Conservation (phyloP, 225 moss, liverwort and hornwort genomes). For the Polytrichum commune region DNA sequence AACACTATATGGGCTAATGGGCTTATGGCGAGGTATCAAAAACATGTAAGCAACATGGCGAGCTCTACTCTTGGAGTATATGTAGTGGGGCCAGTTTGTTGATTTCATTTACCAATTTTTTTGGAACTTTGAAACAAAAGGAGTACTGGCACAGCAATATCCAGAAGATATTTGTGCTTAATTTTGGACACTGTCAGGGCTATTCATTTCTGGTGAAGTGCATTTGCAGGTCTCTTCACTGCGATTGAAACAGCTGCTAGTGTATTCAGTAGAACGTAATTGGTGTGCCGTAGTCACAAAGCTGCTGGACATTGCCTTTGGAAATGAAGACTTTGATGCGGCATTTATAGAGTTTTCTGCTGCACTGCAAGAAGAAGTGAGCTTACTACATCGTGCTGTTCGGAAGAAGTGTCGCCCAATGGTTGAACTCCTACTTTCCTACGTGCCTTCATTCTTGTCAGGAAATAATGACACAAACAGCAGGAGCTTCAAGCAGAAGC, state of each 20-base stretch:
- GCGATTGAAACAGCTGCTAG: conserved; percentile 50
- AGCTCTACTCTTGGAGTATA: too few species aligned
- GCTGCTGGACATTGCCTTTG: conserved; percentile 72
- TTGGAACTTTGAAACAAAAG: too few species aligned
- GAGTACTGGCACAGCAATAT: too few species aligned
- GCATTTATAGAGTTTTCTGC: conserved; percentile 39
- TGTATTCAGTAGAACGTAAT: conserved; percentile 70
- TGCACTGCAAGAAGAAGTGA: conserved; percentile 45
- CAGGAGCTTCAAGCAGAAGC: conserved; percentile 23
- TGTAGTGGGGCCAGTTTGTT: too few species aligned
- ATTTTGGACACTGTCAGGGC: too few species aligned
- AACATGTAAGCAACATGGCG: too few species aligned
- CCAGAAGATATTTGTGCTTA: too few species aligned
- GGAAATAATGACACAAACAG: conserved; percentile 24
- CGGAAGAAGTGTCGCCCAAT: conserved; percentile 59
- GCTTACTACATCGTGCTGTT: conserved; percentile 83
- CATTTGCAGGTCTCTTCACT: conserved; percentile 20
- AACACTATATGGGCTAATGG: too few species aligned
- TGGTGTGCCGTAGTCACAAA: conserved; percentile 81
- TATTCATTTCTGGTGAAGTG: neutral
- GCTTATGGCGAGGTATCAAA: too few species aligned
- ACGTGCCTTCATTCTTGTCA: conserved; percentile 42
- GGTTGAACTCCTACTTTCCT: conserved; percentile 73
- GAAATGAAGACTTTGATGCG: conserved; percentile 33
- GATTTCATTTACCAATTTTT: too few species aligned